These are phyloP conservation scores for Asterella californica DNA, from an alignment of 225 moss, liverwort and hornwort genomes.

Conservation along the genomic window DNA sequence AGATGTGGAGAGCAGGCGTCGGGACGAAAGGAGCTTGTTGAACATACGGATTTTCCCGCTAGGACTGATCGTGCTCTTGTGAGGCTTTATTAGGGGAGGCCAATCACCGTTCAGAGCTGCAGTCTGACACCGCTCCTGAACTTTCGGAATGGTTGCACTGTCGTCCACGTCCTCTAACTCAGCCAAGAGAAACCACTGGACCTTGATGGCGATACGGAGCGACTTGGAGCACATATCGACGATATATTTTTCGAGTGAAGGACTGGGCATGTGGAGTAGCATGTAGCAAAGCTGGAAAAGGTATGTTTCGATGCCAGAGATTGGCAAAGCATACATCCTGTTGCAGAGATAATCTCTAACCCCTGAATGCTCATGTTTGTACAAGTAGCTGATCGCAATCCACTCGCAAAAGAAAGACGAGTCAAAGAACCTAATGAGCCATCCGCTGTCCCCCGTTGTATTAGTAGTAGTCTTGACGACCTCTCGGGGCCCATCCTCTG, in stretches of 20 bases:
- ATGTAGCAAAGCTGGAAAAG: slow-evolving; percentile 98
- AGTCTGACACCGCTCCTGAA: slow-evolving; percentile 88
- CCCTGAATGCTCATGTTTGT: slow-evolving; percentile 98
- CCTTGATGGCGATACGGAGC: slow-evolving; percentile 97
- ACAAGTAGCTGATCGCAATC: slow-evolving; percentile 99
- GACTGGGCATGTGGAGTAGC: slow-evolving; percentile 97
- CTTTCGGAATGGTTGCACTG: slow-evolving; percentile 54
- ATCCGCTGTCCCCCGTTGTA: slow-evolving; percentile 86
- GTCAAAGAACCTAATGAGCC: slow-evolving; percentile 99
- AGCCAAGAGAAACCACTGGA: slow-evolving; percentile 95
- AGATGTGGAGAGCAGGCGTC: slow-evolving; percentile 83
- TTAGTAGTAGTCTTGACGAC: slow-evolving; percentile 62
- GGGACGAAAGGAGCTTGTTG: slow-evolving; percentile 82
- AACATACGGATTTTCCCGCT: slow-evolving; percentile 75
- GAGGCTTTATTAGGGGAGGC: slow-evolving; percentile 84
- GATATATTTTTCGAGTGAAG: slow-evolving; percentile 88
- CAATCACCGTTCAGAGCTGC: slow-evolving; percentile 91
- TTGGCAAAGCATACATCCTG: slow-evolving; percentile 93
- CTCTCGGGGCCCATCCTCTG: slow-evolving; percentile 65
- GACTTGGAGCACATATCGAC: slow-evolving; percentile 99
- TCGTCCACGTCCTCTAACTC: slow-evolving; percentile 90
- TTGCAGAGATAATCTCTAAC: slow-evolving; percentile 98
- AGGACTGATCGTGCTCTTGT: slow-evolving; percentile 58
- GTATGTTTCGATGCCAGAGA: slow-evolving; percentile 84
- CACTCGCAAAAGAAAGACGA: slow-evolving; percentile 99